Evolutionary conservation across 495 filamentous ascomycete genomes (phyloP).

Genomic region (Immersiella caudata): DNA sequence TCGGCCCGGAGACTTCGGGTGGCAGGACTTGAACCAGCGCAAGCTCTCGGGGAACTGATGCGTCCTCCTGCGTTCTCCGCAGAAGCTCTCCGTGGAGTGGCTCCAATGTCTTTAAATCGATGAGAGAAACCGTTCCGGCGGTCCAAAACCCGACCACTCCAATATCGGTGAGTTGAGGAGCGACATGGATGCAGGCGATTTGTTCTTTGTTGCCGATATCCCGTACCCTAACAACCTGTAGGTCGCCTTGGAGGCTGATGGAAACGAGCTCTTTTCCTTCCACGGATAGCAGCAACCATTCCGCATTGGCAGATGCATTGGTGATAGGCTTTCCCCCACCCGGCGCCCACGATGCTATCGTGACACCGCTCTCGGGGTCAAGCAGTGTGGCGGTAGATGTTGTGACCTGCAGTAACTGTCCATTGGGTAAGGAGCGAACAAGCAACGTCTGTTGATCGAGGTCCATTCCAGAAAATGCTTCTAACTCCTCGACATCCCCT

Average conservation of each 20-base stretch:
- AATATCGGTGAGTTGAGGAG: conserved; percentile 47
- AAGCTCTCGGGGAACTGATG: conserved; percentile 80
- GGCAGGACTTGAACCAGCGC: conserved; percentile 74
- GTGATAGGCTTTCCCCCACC: conserved; percentile 65
- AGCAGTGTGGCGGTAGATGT: conserved; percentile 60
- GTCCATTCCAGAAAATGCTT: conserved; percentile 67
- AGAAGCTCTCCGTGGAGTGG: conserved; percentile 48
- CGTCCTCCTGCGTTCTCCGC: conserved; percentile 62
- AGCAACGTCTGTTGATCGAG: conserved; percentile 75
- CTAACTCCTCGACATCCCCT: conserved; percentile 85
- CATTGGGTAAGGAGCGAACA: conserved; percentile 62
- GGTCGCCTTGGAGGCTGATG: conserved; percentile 61
- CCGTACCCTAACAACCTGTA: conserved; percentile 60
- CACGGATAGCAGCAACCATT: conserved; percentile 69
- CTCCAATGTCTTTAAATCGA: conserved; percentile 65
- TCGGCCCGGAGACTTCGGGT: conserved; percentile 54
- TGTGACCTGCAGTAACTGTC: conserved; percentile 78
- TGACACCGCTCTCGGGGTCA: conserved; percentile 70
- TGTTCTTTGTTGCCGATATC: conserved; percentile 67
- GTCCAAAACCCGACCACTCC: conserved; percentile 87
- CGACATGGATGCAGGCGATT: conserved; percentile 75
- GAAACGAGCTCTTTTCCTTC: conserved; percentile 69
- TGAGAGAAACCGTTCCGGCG: conserved; percentile 69
- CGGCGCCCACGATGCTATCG: conserved; percentile 69
- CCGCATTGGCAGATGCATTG: conserved; percentile 72